Evolutionary conservation across 495 filamentous ascomycete species (phyloP), one percentile per base, ranked within the genome.

Genomic region (Astrothelium subdiscretum): DNA sequence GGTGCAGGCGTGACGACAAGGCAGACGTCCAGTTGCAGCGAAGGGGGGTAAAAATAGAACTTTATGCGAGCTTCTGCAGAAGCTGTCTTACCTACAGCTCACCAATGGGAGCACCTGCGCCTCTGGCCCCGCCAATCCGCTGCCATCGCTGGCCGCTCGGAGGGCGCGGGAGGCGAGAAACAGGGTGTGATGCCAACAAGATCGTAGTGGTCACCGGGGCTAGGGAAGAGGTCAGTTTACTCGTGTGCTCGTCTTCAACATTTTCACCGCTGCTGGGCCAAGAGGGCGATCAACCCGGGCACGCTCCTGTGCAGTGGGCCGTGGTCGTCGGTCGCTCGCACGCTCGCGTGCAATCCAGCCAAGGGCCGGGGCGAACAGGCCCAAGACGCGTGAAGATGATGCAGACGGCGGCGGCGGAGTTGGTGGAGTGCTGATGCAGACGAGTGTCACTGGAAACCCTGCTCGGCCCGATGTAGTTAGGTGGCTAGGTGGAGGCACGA

Each of bases 61-160:
- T 27, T 29, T 27, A 54, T 54, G 48, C 48, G 48, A 54, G 48
- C 48, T 54, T 54, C 48, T 54, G 48, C 48, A 54, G 48, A 26
- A 29, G 48, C 48, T 54, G 48, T 54, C 48, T 54, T 54, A 54
- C 48, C 48, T 29, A 54, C 48, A 54, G 48, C 48, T 10, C 3
- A 29, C 48, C 48, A 54, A 54, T 54, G 22, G 29, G 24, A 26
- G 48, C 48, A 54, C 10, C 48, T 54, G 48, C 48, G 48, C 22
- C 48, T 54, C 48, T 18, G 43, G 43, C 43, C 43, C 43, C 43
- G 43, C 48, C 48, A 54, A 54, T 54, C 48, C 48, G 4, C 24
- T 54, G 48, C 48, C 48, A 54, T 54, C 48, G 26, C 48, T 20
- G 26, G 22, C 48, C 22, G 12, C 22, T 54, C 48, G 48, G 48